Base-by-base conservation (phyloP, 2,329 filamentous ascomycete species). In the Aureobasidium sp. region DNA sequence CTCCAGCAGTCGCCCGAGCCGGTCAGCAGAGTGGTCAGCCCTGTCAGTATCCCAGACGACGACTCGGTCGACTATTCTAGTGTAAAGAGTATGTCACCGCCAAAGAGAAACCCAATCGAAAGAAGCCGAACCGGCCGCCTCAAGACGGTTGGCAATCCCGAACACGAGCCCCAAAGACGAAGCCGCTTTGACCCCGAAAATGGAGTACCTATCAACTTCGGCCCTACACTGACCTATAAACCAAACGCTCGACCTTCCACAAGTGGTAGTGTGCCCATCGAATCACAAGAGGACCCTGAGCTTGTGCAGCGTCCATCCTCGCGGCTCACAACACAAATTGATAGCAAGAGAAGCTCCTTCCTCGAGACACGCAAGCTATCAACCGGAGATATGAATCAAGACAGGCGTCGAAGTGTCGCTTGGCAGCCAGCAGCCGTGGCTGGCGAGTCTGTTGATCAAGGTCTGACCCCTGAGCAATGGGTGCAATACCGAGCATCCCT, bases 201-300 rank as follows among this genome's bases (percentile, higher is more conserved):
- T 17, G 64, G 70, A 40, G 85, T 96, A 64, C 90, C 90, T 0
- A 76, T 96, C 65, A 87, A 97, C 72, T 97, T 97, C 74, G 93
- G 93, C 0, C 90, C 87, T 6, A 96, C 92, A 0, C 77, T 90
- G 67, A 87, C 88, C 63, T 87, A 91, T 62, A 78, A 77, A 64
- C 81, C 83, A 31, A 77, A 77, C 47, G 77, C 75, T 19, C 79
- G 82, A 9, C 82, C 83, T n/a, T 78, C 72, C 45, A 84, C 82
- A 1, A 81, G 79, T 52, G 81, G 81, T 35, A 60, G 35, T 14
- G 22, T 50, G 33, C 11, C 57, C 8, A 33, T 40, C 19, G 45
- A n/a, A 33, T 1, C 42, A 24, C 54, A 47, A n/a, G 44, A 60
- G 27, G 57, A 50, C 8, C n/a, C 33, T 15, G 57, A 49, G 5